Percentiles rank a stretch among this genome's conserved stretches.
Evolutionary conservation across 2,329 filamentous ascomycete species (phyloP).

Genomic region (Colletotrichum tanaceti): DNA sequence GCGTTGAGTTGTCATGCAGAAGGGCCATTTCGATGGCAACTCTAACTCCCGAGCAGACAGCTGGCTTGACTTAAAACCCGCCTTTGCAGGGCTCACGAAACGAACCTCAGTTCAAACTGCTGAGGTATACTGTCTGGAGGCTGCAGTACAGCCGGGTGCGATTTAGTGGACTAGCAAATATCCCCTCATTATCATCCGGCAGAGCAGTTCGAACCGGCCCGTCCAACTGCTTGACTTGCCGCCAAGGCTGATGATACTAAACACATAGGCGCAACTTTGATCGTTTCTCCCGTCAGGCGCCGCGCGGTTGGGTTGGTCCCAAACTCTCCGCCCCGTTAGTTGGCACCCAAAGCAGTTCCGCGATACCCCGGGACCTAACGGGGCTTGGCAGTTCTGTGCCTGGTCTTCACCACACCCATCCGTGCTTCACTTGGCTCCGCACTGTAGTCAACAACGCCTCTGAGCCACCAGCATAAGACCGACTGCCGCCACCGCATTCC

Average conservation of each 20-base stretch:
- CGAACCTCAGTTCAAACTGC: not conserved
- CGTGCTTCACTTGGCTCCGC: not conserved
- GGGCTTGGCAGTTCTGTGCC: constrained; percentile 15
- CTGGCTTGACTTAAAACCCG: not conserved
- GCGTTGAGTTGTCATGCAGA: not conserved
- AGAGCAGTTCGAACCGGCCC: not conserved
- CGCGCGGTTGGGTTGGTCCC: constrained; percentile 9
- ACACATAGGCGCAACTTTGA: constrained; percentile 7
- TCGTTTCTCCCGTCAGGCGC: not conserved
- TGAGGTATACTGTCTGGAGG: not conserved
- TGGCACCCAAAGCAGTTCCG: not conserved
- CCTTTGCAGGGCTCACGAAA: not conserved
- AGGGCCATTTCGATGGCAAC: not conserved
- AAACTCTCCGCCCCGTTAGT: not conserved
- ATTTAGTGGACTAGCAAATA: not conserved
- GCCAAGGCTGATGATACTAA: constrained; percentile 19
- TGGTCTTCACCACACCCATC: not conserved
- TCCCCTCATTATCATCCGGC: not conserved
- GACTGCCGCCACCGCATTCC: no score
- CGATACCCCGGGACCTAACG: constrained; percentile 1
- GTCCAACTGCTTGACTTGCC: not conserved
- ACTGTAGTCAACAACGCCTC: not conserved
- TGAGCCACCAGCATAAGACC: not conserved
- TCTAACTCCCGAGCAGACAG: not conserved
- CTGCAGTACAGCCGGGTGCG: not conserved